Percentiles rank a stretch among this genome's conserved stretches.
phyloP scores from a whole-genome alignment of 768 basidiomycete genomes.

The Suillus tomentosus region DNA sequence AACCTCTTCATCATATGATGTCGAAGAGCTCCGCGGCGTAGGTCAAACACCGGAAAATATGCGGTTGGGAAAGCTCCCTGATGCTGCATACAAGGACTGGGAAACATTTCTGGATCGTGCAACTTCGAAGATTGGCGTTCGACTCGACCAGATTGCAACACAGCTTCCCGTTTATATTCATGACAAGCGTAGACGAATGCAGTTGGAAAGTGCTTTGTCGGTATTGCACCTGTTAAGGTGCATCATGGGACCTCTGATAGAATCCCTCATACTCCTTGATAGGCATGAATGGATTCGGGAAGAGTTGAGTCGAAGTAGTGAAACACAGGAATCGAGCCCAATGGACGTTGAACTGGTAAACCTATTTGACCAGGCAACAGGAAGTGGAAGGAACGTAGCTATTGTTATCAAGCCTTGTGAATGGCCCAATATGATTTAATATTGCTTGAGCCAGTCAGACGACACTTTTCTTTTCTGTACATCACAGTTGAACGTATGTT shows the following conservation, averaged over 20 bases:
- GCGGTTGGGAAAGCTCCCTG: slow-evolving; percentile 53
- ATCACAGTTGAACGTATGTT: slow-evolving; percentile 7
- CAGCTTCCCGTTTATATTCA: slow-evolving; percentile 25
- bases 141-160: slow-evolving; percentile 15
- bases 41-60: slow-evolving; percentile 45
- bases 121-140: slow-evolving; percentile 29
- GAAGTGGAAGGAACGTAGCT: slow-evolving; percentile 73
- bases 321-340: slow-evolving; percentile 17
- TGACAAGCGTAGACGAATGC: slow-evolving; percentile 24
- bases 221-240: slow-evolving; percentile 69
- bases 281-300: slow-evolving; percentile 59
- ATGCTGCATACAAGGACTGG: slow-evolving; percentile 53
- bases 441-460: not conserved
- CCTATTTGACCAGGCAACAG: slow-evolving; percentile 70
- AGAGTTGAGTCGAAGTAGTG: slow-evolving; percentile 29
- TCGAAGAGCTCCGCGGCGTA: slow-evolving; percentile 24
- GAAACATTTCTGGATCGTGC: slow-evolving; percentile 44
- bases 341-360: slow-evolving; percentile 54
- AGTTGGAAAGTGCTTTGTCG: slow-evolving; percentile 47
- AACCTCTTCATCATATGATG: not conserved
- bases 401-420: slow-evolving; percentile 48
- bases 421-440: slow-evolving; percentile 5
- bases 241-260: slow-evolving; percentile 66
- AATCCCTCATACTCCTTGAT: slow-evolving; percentile 66
- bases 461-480: not conserved